Evolutionary conservation across 2,329 filamentous ascomycete species (phyloP).

Genomic region (Bipolaris sorokiniana): DNA sequence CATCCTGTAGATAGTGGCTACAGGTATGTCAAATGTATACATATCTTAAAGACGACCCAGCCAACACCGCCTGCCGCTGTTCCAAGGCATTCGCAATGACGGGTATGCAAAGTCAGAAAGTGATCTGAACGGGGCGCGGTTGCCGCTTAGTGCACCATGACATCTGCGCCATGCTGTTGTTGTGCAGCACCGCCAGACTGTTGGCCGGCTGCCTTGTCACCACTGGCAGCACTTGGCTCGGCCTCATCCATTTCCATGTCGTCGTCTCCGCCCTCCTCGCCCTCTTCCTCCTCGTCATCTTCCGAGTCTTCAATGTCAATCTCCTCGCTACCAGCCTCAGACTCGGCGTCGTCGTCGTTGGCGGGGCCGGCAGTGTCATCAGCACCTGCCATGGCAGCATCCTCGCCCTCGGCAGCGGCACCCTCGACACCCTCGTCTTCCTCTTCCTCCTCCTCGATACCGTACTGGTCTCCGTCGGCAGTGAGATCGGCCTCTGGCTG

Average conservation of each 20-base stretch:
- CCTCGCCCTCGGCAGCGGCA: slow-evolving; percentile 61
- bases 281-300: slow-evolving; percentile 72
- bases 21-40: neutral
- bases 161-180: slow-evolving; percentile 40
- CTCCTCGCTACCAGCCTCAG: slow-evolving; percentile 78
- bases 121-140: neutral
- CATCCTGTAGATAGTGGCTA: neutral
- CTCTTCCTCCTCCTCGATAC: slow-evolving; percentile 77
- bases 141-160: slow-evolving; percentile 50
- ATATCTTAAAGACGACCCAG: slow-evolving; percentile 2
- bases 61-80: neutral
- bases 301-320: slow-evolving; percentile 78
- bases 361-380: slow-evolving; percentile 60
- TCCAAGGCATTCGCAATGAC: slow-evolving; percentile 5
- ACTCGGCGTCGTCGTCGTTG: slow-evolving; percentile 69
- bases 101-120: slow-evolving; percentile 1
- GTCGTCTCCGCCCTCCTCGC: slow-evolving; percentile 61
- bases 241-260: slow-evolving; percentile 65
- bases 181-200: slow-evolving; percentile 31
- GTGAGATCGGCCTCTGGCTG: slow-evolving; percentile 92
- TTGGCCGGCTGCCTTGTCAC: slow-evolving; percentile 39
- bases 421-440: slow-evolving; percentile 67
- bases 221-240: slow-evolving; percentile 43
- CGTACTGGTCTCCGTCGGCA: slow-evolving; percentile 85
- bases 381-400: slow-evolving; percentile 76